Evolutionary conservation across 441 rosid genomes (phyloP), one percentile per base, ranked within the genome.

Genomic region (Pelargonium citronellum): DNA sequence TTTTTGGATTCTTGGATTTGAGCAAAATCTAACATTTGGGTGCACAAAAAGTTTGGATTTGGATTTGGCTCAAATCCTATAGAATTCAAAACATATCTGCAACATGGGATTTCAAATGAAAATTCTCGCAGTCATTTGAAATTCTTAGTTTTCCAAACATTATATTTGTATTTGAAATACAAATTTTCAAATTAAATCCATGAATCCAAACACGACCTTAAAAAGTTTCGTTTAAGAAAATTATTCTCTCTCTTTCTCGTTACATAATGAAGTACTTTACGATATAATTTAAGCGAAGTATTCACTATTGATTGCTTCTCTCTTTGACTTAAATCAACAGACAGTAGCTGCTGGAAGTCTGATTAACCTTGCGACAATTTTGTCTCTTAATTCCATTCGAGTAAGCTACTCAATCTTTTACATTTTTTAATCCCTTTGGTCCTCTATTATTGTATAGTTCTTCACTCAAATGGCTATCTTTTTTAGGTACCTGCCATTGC

Each of bases 331-430:
- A 39, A 39, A 69, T 79, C 77, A 66, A 79, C 91, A 94, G 97
- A 90, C 91, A 24, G 95, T 95, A 62, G 99, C 91, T 73, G 92
- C 94, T 75, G 97, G 96, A 82, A 91, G 97, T 82, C 80, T 91
- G 79, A 77, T 95, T 72, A 95, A 95, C 81, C 91, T 95, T 4
- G 99, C 91, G 70, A 95, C 99, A 73, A 84, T 91, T 80, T 83
- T 95, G 82, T 87, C 86, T 84, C 90, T 95, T 74, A 89, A 95
- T 70, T 87, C 97, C 8, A 70, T 95, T 61, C 81, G 83, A 78
- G 99, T 91, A 85, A 86, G 92, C 79, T 73, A 43, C 71, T n/a
- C 37, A 9, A 39, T 57, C 30, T 47, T 43, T 37, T 41, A 58
- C 62, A n/a, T 43, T 20, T 10, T 64, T 63, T 77, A 74, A 39